phyloP scores from a whole-genome alignment of 2,329 filamentous ascomycete genomes.

The Aspergillus sp. region DNA sequence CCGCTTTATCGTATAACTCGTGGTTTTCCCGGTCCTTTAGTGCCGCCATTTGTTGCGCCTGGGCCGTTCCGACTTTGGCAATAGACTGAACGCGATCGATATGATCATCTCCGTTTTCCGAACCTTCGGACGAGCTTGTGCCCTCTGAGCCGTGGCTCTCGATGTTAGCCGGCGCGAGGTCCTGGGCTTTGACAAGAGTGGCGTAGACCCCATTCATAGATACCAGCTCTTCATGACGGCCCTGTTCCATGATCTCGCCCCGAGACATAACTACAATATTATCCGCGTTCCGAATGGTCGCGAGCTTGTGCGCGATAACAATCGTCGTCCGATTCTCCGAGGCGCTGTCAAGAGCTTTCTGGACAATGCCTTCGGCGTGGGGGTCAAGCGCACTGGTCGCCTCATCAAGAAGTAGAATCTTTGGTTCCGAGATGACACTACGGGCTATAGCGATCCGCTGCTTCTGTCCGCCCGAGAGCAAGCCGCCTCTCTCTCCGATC shows the following conservation, averaged over 20 bases:
- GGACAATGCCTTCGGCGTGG: constrained; percentile 90
- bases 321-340: constrained; percentile 88
- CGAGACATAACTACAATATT: constrained; percentile 92
- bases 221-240: constrained; percentile 78
- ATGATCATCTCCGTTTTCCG: background rate
- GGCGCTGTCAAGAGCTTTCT: constrained; percentile 85
- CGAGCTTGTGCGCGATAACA: constrained; percentile 90
- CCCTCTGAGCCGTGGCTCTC: constrained; percentile 41
- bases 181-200: constrained; percentile 83
- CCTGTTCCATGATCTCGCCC: constrained; percentile 85
- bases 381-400: constrained; percentile 93
- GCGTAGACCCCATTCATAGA: constrained; percentile 71
- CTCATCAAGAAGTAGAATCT: constrained; percentile 89
- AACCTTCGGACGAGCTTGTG: constrained; percentile 40
- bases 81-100: background rate
- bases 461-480: constrained; percentile 93
- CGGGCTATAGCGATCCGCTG: constrained; percentile 94
- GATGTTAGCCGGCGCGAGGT: constrained; percentile 52
- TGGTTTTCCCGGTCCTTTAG: background rate
- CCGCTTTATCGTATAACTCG: background rate
- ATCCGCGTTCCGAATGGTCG: constrained; percentile 89
- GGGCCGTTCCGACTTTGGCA: background rate
- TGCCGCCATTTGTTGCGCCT: background rate
- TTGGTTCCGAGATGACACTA: constrained; percentile 86
- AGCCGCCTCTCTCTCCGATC: constrained; percentile 91